Base-by-base conservation (phyloP, 352 stramenopile genomes). In the Phytophthora tubulina region DNA sequence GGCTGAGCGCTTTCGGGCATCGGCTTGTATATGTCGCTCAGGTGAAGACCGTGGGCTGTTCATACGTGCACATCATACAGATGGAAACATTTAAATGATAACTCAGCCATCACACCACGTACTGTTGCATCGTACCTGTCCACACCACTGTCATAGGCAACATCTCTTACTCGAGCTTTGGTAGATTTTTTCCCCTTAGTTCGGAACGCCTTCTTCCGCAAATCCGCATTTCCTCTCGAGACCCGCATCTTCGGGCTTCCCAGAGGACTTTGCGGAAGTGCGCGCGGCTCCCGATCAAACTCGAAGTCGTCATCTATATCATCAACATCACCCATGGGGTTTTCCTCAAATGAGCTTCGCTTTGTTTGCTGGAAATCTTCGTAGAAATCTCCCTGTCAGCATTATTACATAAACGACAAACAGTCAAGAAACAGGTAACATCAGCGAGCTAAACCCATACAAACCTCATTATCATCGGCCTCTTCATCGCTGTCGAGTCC, bases 271-370 rank as follows among this genome's bases (percentile, higher is more conserved):
- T 80, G 74, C 15, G 76, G 60, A 17, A 80, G 68, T 27, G 69
- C 65, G 27, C 78, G 80, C 51, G 79, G 78, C 50, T 96, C 88
- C 17, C 89, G 70, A 72, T 97, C 90, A 70, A 97, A 97, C 54
- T 96, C 90, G 57, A 96, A 96, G 57, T 97, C 90, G 55, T 97
- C 90, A 64, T 97, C 90, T 31, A 76, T 75, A 70, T 97, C 90
- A 48, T 97, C 90, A 13, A 72, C 36, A 72, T 97, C 90, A 36
- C 81, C 88, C 52, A 92, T 71, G 2, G 77, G 69, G 39, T 89
- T 91, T 38, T 96, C 90, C 49, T 95, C 89, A 61, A 95, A 96
- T 3, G 87, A 95, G 15, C 73, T 72, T n/a, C 81, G 77, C 64
- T 95, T 97, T 3, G 67, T 56, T 38, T 82, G 78, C 8, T 82